Evolutionary conservation across 441 rosid genomes (phyloP), one percentile per base, ranked within the genome.

Genomic region (Manihot esculenta): DNA sequence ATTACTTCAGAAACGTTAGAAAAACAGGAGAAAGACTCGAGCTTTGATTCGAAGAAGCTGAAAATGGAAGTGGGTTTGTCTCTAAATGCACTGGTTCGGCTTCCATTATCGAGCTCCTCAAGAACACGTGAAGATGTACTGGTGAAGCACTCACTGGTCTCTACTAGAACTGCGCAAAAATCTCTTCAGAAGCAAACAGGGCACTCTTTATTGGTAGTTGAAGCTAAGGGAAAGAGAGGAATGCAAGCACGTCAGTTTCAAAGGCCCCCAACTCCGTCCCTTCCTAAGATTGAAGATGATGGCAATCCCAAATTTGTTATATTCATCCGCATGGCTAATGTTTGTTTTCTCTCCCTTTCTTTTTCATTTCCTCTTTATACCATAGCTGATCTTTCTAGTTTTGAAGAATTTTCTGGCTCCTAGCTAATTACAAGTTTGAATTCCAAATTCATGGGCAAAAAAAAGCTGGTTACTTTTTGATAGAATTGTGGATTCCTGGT

Each of bases 201-300:
- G 35, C 65, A 67, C 72, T 48, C 67, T 38, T 54, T 45, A 70
- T 50, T 89, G 55, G 85, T 87, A 59, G 91, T 94, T 47, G 77
- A 89, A 67, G 97, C 99, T 15, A 94, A 90, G 68, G 97, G 99
- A 18, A 89, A 84, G 79, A 86, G 76, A 75, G 95, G 94, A 73
- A 86, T 88, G 91, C 84, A 82, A 26, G 77, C 89, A 26, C 92
- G 92, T 69, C 99, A 88, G 84, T 84, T 84, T 78, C 94, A 82
- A 73, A 84, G 85, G 56, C 76, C 85, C 2, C 85, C 86, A 0
- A 74, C 85, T 48, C 98, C 96, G 60, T 69, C 88, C 56, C 73
- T 94, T 84, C 99, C 97, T 70, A 92, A 90, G 81, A 73, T 94
- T 83, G 97, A 92, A 84, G 97, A 92, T 30, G 99, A 92, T 33